Base-by-base conservation (phyloP, 345 rosid genomes). In the Arabis hirsuta region DNA sequence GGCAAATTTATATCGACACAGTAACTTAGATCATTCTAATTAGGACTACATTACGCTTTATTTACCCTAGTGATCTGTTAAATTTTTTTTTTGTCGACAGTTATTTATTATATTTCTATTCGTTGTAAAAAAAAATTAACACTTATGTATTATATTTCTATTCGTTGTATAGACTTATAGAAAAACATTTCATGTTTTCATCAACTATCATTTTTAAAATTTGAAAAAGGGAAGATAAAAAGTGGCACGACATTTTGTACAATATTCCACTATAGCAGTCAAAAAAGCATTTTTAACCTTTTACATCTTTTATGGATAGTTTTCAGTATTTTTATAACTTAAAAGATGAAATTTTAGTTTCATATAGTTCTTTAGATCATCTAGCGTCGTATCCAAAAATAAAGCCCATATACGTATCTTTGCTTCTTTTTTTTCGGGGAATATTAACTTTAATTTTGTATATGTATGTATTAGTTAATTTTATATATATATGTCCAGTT, bases 211-310 rank as follows among this genome's bases (percentile, higher is more conserved):
- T 29, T 6, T 44, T 72, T 27, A 0, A 1, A 76, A 7, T n/a
- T 13, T 19, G 36, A 8, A 67, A 42, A 69, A 10, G 12, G 13
- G 16, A 38, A 54, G 38, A 34, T 54, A n/a, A 69, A 69, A 61
- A 76, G 79, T 54, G 24, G 55, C 2, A 52, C 63, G 56, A 55
- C 54, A 61, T 14, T 31, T 70, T 41, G 76, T 76, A 55, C 71
- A 62, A 54, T 63, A 7, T 69, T 76, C 75, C 31, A 76, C 79
- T 63, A 70, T 76, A 48, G 75, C 79, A 76, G 79, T 76, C 79
- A 76, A 76, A 63, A 75, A 76, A 62, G 71, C 66, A 55, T 13
- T 62, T 47, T 48, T 63, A 47, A 69, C 54, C 76, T 76, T 76
- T 76, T 76, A 63, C 71, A 48, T 55, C 75, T 71, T 73, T 74